A percentile compares a stretch with the other conserved stretches of the same genome.
phyloP scores from a whole-genome alignment of 306 rosid species.

The Morella rubra region DNA sequence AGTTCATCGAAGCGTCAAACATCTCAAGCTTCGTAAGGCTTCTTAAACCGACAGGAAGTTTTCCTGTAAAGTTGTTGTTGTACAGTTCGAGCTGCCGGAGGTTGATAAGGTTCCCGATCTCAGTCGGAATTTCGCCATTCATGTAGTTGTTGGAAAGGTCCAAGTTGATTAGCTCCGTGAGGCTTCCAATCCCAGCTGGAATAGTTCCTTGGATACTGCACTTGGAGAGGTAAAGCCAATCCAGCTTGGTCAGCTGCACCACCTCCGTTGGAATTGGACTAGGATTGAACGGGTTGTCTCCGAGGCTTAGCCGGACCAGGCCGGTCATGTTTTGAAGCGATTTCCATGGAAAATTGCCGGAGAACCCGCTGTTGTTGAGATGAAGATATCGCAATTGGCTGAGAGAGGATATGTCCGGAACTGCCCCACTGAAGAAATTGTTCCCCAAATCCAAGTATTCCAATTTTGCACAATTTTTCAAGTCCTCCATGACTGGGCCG shows the following conservation, averaged over 20 bases:
- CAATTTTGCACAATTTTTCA: slow-evolving; percentile 60
- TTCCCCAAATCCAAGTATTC: slow-evolving; percentile 66
- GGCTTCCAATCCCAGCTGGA: slow-evolving; percentile 67
- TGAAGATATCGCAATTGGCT: slow-evolving; percentile 42
- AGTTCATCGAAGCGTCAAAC: slow-evolving; percentile 66
- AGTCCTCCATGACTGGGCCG: slow-evolving; percentile 39
- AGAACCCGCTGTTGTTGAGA: slow-evolving; percentile 62
- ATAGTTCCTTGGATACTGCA: slow-evolving; percentile 64
- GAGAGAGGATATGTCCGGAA: slow-evolving; percentile 65
- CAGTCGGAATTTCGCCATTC: slow-evolving; percentile 59
- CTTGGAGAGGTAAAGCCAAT: slow-evolving; percentile 61
- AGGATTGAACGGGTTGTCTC: slow-evolving; percentile 60
- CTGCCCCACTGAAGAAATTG: slow-evolving; percentile 53
- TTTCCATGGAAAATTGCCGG: slow-evolving; percentile 79
- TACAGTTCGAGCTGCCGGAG: slow-evolving; percentile 74
- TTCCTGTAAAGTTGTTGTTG: slow-evolving; percentile 54
- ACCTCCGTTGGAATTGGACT: slow-evolving; percentile 55
- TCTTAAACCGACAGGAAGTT: slow-evolving; percentile 56
- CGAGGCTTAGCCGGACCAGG: slow-evolving; percentile 61
- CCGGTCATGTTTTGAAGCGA: slow-evolving; percentile 50
- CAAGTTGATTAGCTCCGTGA: slow-evolving; percentile 53
- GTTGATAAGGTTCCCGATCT: too few relatives aligned
- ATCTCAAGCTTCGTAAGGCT: slow-evolving; percentile 43
- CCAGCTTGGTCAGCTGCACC: slow-evolving; percentile 43
- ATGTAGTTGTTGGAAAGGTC: slow-evolving; percentile 59